Base-by-base conservation (phyloP, 1,284 basidiomycete genomes). In the Marasmius oreades region DNA sequence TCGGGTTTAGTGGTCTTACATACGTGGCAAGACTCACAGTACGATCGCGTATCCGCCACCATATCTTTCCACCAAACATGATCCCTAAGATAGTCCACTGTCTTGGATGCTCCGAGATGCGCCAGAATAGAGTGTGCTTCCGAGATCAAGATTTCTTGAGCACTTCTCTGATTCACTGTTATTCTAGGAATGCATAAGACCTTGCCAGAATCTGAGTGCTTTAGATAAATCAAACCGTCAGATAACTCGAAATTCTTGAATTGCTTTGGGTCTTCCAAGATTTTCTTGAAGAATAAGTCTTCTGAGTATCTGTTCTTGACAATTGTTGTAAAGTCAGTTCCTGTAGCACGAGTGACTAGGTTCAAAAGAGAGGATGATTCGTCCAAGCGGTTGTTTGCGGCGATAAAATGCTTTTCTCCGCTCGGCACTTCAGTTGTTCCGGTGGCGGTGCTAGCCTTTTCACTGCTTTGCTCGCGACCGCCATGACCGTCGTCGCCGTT, bases 61-160 rank as follows among this genome's bases (percentile, higher is more conserved):
- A 70, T 62, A 2, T 60, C 47, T 46, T 67, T 66, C 68, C 69
- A 70, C 69, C 68, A 72, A 8, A 67, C 63, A 33, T 67, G 53
- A 22, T 59, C 53, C 3, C 63, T 57, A 1, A 72, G 42, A 47
- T 69, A 71, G 3, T 39, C 22, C 1, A 62, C 18, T 0, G 69
- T 70, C 44, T 69, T 72, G 6, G 45, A 39, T 8, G 51, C 16
- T 0, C 69, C 67, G 2, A 71, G 53, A 50, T 72, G 70, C 1
- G 66, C 69, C 1, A 72, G 57, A 0, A 69, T 50, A 0, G 66
- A 64, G 52, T 71, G 69, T 0, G 66, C 68, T 31, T 69, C 66
- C 0, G 59, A 56, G 12, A 70, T 70, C 0, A 70, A 14, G 20
- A 67, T 59, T 52, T 70, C 68, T 6, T 62, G 55, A 16, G 64